These are phyloP conservation scores for Clonostachys solani DNA, from an alignment of 2,329 filamentous ascomycete genomes.

Conservation along the genomic window DNA sequence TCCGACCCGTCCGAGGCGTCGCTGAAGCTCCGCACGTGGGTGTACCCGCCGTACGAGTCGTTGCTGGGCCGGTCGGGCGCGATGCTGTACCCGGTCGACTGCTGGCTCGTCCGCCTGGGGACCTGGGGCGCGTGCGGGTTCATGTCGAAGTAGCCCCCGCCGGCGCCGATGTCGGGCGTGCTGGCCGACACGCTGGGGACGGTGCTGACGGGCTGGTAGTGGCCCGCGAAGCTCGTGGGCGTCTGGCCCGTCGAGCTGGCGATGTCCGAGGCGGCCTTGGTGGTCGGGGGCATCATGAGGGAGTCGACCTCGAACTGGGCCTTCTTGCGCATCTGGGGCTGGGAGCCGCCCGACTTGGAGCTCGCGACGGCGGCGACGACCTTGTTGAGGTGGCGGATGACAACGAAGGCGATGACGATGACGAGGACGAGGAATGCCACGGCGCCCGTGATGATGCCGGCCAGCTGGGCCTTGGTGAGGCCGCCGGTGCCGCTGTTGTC, in stretches of 20 bases:
- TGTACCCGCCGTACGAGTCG: conserved; percentile 6
- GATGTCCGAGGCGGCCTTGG: conserved; percentile 5
- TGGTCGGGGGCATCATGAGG: conserved; percentile 10
- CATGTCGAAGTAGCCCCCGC: conserved; percentile 20
- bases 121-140: conserved; percentile 2
- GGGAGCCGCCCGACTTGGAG: conserved; percentile 15
- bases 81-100: conserved; percentile 2
- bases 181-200: conserved; percentile 2
- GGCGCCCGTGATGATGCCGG: conserved; percentile 49
- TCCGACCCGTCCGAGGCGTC: conserved; percentile 37
- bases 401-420: conserved; percentile 38
- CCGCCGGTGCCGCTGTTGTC: conserved; percentile 18
- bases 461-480: conserved; percentile 36
- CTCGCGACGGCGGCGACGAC: conserved; percentile 33
- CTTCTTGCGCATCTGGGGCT: conserved; percentile 26
- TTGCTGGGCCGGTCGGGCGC: conserved; percentile 9
- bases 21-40: conserved; percentile 35
- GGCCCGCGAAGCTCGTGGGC: conserved; percentile 11
- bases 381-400: conserved; percentile 44
- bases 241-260: conserved; percentile 20
- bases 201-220: conserved; percentile 15
- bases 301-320: conserved; percentile 38
- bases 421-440: conserved; percentile 42
- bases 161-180: conserved; percentile 5
- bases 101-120: conserved; percentile 8